Percentiles rank a stretch among this genome's conserved stretches.
phyloP scores from a whole-genome alignment of 306 rosid genomes.

The Senna tora region DNA sequence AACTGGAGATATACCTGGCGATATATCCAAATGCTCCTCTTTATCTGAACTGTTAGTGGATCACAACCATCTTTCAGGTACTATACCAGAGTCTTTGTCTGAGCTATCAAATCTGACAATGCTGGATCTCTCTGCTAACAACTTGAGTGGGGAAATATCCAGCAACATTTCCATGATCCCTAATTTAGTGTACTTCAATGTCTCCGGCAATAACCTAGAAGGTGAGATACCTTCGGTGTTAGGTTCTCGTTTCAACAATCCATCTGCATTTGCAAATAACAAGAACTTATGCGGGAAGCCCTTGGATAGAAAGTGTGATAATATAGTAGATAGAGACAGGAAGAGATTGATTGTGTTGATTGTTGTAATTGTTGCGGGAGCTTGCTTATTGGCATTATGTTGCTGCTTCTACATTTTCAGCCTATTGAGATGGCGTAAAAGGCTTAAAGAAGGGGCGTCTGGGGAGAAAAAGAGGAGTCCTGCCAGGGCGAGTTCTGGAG shows the following conservation, averaged over 20 bases:
- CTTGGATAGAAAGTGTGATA: slow-evolving; percentile 52
- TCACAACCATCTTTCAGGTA: slow-evolving; percentile 70
- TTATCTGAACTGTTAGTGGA: slow-evolving; percentile 55
- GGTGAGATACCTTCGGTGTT: slow-evolving; percentile 73
- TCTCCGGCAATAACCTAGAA: slow-evolving; percentile 66
- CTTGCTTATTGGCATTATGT: slow-evolving; percentile 55
- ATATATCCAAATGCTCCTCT: slow-evolving; percentile 68
- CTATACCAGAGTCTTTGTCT: slow-evolving; percentile 66
- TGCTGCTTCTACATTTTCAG: slow-evolving; percentile 90
- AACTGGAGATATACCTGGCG: slow-evolving; percentile 73
- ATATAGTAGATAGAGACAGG: slow-evolving; percentile 34
- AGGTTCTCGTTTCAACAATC: slow-evolving; percentile 69
- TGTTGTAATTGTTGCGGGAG: slow-evolving; percentile 57
- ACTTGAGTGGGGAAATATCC: slow-evolving; percentile 77
- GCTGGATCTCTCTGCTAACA: slow-evolving; percentile 79
- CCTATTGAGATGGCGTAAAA: slow-evolving; percentile 81
- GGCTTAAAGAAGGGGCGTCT: slow-evolving; percentile 61
- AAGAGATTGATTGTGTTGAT: slow-evolving; percentile 69
- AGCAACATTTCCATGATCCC: slow-evolving; percentile 54
- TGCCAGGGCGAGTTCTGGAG: slow-evolving; percentile 78
- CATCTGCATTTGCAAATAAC: slow-evolving; percentile 64
- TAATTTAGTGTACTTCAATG: slow-evolving; percentile 65
- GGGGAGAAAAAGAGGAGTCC: slow-evolving; percentile 89
- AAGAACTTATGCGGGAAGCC: slow-evolving; percentile 74
- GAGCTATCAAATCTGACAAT: slow-evolving; percentile 57